Evolutionary conservation across 257 asterid species (phyloP), one percentile per base, ranked within the genome.

Genomic region (Thymus mandschuricus): DNA sequence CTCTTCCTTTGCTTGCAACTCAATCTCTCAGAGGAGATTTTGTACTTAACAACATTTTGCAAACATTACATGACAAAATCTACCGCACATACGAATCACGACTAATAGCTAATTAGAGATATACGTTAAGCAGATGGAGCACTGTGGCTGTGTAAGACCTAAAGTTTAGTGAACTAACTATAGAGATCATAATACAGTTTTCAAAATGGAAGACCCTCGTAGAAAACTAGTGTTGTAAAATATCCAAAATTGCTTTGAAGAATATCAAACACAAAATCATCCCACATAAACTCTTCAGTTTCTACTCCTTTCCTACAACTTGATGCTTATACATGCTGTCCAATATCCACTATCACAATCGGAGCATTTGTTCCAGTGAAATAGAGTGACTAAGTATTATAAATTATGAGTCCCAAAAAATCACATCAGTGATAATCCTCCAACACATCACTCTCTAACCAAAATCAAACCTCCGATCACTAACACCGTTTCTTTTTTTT

Each of bases 121-220:
- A 29, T 10, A 30, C 54, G 46, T 57, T 49, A 55, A 21, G 31
- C 13, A 49, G 61, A n/a, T 27, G 33, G 46, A 60, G 31, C 46
- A 33, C 66, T n/a, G 66, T 54, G 30, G 71, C 62, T 15, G 12
- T 21, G 43, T 56, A 54, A 51, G 30, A 62, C 55, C 44, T 48
- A 44, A 46, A 71, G 33, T 6, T 41, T 29, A n/a, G 10, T 7
- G 6, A 55, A 31, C 4, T 38, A 59, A 38, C 34, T 30, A 71
- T 3, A 6, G 60, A 45, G 66, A 58, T 60, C 61, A 21, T 29
- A 60, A 72, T 43, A 44, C 63, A 44, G 64, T 54, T 38, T 63
- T 40, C 43, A 28, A 15, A 70, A 34, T 45, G 33, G 30, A 2
- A 48, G 41, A 70, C 40, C 64, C 44, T 27, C 52, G 29, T 44